A percentile compares a stretch with the other conserved stretches of the same genome.
These are phyloP conservation scores for Tillandsia leiboldiana DNA, from an alignment of 176 grass and related monocot genomes.

Conservation along the genomic window DNA sequence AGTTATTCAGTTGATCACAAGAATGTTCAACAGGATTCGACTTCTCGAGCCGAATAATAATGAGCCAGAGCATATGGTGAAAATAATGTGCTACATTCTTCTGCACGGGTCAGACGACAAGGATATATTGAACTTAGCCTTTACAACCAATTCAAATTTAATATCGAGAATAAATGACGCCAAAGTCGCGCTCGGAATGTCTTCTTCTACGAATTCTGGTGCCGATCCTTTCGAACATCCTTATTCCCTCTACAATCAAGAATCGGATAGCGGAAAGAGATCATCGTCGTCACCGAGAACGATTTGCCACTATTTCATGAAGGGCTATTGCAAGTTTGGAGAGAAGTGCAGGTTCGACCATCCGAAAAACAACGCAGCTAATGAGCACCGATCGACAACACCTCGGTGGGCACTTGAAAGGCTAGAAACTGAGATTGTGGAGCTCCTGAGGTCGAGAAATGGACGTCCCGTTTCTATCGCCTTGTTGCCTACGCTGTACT, in stretches of 20 bases:
- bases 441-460: conserved; percentile 43
- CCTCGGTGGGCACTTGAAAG: conserved; percentile 13
- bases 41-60: conserved; percentile 30
- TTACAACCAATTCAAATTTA: conserved; percentile 35
- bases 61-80: conserved; percentile 30
- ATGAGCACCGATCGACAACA: background rate
- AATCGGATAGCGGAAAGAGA: conserved; percentile 12
- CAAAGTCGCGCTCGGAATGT: conserved; percentile 37
- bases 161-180: conserved; percentile 42
- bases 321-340: conserved; percentile 72
- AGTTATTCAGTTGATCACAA: conserved; percentile 47
- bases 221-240: conserved; percentile 4
- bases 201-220: conserved; percentile 33
- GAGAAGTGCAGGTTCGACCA: conserved; percentile 35
- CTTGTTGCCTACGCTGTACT: conserved; percentile 63
- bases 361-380: no score
- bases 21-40: conserved; percentile 46
- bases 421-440: conserved; percentile 49
- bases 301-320: conserved; percentile 73
- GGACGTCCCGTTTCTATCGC: conserved; percentile 77
- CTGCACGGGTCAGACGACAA: conserved; percentile 42
- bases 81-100: conserved; percentile 76
- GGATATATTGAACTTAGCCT: conserved; percentile 72
- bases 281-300: conserved; percentile 21
- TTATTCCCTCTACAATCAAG: conserved; percentile 19